Base-by-base conservation (phyloP, 2,329 filamentous ascomycete genomes). In the Xylariomycetidae sp. region DNA sequence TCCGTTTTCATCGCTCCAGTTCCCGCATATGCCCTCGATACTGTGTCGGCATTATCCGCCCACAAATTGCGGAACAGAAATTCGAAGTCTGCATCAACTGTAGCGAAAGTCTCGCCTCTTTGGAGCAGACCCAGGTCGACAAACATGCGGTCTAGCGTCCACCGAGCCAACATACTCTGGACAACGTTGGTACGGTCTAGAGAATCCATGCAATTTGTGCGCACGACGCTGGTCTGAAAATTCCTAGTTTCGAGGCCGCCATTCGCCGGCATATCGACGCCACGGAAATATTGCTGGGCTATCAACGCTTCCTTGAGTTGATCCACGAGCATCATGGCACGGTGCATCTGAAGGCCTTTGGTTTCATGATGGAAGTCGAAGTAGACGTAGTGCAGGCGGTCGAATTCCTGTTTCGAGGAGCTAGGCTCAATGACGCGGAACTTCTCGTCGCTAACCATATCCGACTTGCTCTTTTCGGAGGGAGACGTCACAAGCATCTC, bases 141-240 rank as follows among this genome's bases (percentile, higher is more conserved):
- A 37, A 98, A 79, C 69, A 95, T 92, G 45, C 88, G 82, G 41
- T 89, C 89, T 25, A 98, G 69, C 11, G 87, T 85, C 76, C 82
- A 89, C 32, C 90, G 83, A 8, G 86, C 92, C 38, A 98, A 77
- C 85, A 97, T 95, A 59, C 88, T 94, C 64, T 98, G 92, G 4
- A 98, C 88, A 6, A 98, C 89, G 51, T 98, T 98, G 33, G 92
- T 98, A 33, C 92, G 85, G 62, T 98, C 92, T 11, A 98, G 76
- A 48, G 94, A 98, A 63, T 98, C 92, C 92, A 98, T 98, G 66
- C 92, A 98, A 61, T 98, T 98, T 25, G 92, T 96, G 34, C 92
- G 82, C 44, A 98, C 89, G 12, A 97, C 89, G 41, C 86, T 88
- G 2, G 80, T 87, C 69, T 98, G 92, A 44, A 78, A 73, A 41